Evolutionary conservation across 192 early-diverging fungal genomes (phyloP).

Genomic region (Martensiomyces pterosporus): DNA sequence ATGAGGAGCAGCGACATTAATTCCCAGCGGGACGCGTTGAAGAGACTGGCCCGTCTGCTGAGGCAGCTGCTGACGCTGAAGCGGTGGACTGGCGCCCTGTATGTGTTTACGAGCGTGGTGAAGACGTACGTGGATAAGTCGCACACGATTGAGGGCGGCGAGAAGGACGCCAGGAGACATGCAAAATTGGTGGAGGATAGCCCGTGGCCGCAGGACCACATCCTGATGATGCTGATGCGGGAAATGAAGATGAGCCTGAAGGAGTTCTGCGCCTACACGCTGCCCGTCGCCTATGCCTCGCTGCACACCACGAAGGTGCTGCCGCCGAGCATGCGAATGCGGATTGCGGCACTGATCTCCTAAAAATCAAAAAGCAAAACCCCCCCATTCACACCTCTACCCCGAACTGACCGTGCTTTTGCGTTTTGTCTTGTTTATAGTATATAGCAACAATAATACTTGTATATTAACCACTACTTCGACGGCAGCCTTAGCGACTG

Average conservation of each 20-base stretch:
- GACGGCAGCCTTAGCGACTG: background rate
- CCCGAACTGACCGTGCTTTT: background rate
- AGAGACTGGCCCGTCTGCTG: slow-evolving; percentile 12
- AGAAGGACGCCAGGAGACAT: no score
- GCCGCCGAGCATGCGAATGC: slow-evolving; percentile 28
- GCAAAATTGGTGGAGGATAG: slow-evolving; percentile 10
- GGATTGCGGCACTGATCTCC: slow-evolving; percentile 27
- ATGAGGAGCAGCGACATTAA: background rate
- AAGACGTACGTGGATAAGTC: slow-evolving; percentile 23
- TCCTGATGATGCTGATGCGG: slow-evolving; percentile 36
- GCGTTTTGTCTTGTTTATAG: no score
- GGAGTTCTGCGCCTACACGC: slow-evolving; percentile 31
- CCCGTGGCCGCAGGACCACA: slow-evolving; percentile 27
- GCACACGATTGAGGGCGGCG: background rate
- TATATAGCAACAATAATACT: no score
- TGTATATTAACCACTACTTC: no score
- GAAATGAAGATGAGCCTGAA: slow-evolving; percentile 22
- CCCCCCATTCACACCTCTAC: background rate
- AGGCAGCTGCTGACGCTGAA: slow-evolving; percentile 18
- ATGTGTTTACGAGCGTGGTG: slow-evolving; percentile 30
- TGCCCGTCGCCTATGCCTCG: slow-evolving; percentile 36
- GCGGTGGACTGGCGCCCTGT: slow-evolving; percentile 34
- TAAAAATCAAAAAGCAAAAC: slow-evolving; percentile 1
- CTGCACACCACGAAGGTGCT: slow-evolving; percentile 8
- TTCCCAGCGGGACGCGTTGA: slow-evolving; percentile 16